Evolutionary conservation across 441 rosid genomes (phyloP).

Genomic region (Mallotus japonicus): DNA sequence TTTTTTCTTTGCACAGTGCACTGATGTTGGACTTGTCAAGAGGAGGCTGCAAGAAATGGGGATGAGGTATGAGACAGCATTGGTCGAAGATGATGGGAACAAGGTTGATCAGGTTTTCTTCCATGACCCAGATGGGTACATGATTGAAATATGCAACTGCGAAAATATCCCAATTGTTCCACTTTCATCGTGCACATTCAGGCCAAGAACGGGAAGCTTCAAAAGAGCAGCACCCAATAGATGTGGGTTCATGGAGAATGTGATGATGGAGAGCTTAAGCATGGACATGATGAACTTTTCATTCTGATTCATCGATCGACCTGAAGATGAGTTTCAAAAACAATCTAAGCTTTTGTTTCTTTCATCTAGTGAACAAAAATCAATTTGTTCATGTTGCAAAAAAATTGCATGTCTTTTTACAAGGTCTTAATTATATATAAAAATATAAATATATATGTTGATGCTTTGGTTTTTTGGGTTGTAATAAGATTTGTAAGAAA

Average conservation of each 20-base stretch:
- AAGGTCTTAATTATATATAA: not conserved
- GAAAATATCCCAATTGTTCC: conserved; percentile 55
- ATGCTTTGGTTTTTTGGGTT: not conserved
- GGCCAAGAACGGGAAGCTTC: conserved; percentile 33
- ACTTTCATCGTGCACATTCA: conserved; percentile 38
- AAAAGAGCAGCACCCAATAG: conserved; percentile 29
- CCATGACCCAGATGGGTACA: conserved; percentile 69
- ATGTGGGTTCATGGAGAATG: conserved; percentile 59
- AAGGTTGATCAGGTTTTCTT: conserved; percentile 60
- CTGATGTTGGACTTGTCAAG: conserved; percentile 46
- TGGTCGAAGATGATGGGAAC: conserved; percentile 51
- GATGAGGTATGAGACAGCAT: conserved; percentile 48
- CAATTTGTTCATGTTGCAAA: not conserved
- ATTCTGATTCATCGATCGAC: conserved; percentile 35
- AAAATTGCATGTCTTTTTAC: not conserved
- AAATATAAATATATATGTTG: not conserved
- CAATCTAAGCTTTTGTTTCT: not conserved
- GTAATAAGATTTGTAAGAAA: conserved; percentile 10
- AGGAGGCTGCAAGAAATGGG: conserved; percentile 53
- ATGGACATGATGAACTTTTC: conserved; percentile 64
- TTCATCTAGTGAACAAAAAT: not conserved
- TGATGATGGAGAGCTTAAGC: conserved; percentile 73
- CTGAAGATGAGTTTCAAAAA: not conserved
- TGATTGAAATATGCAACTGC: conserved; percentile 65
- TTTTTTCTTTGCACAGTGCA: conserved; percentile 33